Conservation (phyloP, 1,284 basidiomycete species). For the Wallemia mellicola region DNA sequence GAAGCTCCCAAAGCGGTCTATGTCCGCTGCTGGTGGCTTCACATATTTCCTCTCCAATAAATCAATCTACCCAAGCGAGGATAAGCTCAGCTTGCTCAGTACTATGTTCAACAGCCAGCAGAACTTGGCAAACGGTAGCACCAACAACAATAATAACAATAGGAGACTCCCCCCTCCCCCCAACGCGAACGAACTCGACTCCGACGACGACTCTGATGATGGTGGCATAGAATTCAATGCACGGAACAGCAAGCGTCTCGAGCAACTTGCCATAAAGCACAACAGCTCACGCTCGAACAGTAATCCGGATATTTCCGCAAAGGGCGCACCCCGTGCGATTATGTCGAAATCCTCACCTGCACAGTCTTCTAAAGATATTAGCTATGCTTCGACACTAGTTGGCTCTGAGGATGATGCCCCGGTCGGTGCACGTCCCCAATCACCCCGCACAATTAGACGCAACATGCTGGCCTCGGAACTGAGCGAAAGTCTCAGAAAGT, state of each 20-base stretch:
- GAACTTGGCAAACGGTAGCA: background rate
- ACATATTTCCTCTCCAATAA: background rate
- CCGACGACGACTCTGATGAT: background rate
- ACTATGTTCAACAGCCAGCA: background rate
- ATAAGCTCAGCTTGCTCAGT: background rate
- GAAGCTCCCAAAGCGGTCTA: background rate
- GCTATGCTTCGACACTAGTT: background rate
- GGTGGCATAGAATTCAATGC: background rate
- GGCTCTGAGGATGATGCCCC: background rate
- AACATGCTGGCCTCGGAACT: conserved; percentile 59
- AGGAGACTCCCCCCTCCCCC: background rate
- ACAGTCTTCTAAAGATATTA: background rate
- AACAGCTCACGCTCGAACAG: too few relatives aligned
- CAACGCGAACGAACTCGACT: background rate
- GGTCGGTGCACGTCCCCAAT: conserved; percentile 30
- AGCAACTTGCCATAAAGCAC: background rate
- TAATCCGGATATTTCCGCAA: too few relatives aligned
- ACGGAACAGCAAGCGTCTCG: background rate
- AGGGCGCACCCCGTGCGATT: too few relatives aligned
- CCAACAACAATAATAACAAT: background rate
- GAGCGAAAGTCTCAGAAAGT: conserved; percentile 49
- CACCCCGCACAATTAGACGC: conserved; percentile 51
- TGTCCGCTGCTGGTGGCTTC: background rate
- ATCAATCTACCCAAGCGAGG: background rate
- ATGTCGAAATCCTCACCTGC: too few relatives aligned